Percentiles rank a stretch among this genome's conserved stretches.
Evolutionary conservation across 768 basidiomycete species (phyloP).

Genomic region (Pseudohyphozyma bogoriensis): DNA sequence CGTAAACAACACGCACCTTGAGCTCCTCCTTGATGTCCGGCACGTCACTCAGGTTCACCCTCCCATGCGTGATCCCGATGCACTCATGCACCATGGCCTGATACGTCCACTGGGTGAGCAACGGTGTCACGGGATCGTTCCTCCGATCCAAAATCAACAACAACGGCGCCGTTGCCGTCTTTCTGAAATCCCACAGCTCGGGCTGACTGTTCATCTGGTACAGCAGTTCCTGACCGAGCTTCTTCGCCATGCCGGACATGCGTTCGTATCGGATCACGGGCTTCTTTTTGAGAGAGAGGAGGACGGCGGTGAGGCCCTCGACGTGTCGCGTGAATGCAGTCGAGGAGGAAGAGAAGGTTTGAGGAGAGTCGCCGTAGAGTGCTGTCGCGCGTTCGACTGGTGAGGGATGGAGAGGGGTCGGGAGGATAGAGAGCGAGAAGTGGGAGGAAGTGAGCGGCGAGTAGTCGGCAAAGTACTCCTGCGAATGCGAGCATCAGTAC

Average conservation of each 20-base stretch:
- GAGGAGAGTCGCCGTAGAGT: slow-evolving; percentile 61
- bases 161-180: slow-evolving; percentile 76
- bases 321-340: slow-evolving; percentile 55
- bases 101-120: slow-evolving; percentile 97
- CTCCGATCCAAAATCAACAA: slow-evolving; percentile 86
- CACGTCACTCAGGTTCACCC: slow-evolving; percentile 71
- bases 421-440: slow-evolving; percentile 73
- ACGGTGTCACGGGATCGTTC: slow-evolving; percentile 93
- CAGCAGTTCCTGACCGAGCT: slow-evolving; percentile 77
- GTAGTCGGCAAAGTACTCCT: slow-evolving; percentile 98
- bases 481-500: slow-evolving; percentile 7
- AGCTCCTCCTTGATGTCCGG: slow-evolving; percentile 81
- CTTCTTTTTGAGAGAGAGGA: slow-evolving; percentile 91
- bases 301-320: slow-evolving; percentile 69
- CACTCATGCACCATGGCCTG: slow-evolving; percentile 99
- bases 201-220: slow-evolving; percentile 69
- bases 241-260: slow-evolving; percentile 85
- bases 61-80: slow-evolving; percentile 82
- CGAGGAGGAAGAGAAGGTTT: slow-evolving; percentile 50
- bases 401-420: slow-evolving; percentile 47
- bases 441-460: slow-evolving; percentile 73
- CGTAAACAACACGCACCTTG: slow-evolving; percentile 55
- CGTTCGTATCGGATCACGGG: slow-evolving; percentile 87
- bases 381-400: slow-evolving; percentile 33
- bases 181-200: slow-evolving; percentile 80